These are phyloP conservation scores for Leccinum arenicola DNA, from an alignment of 768 basidiomycete species.

Conservation along the genomic window DNA sequence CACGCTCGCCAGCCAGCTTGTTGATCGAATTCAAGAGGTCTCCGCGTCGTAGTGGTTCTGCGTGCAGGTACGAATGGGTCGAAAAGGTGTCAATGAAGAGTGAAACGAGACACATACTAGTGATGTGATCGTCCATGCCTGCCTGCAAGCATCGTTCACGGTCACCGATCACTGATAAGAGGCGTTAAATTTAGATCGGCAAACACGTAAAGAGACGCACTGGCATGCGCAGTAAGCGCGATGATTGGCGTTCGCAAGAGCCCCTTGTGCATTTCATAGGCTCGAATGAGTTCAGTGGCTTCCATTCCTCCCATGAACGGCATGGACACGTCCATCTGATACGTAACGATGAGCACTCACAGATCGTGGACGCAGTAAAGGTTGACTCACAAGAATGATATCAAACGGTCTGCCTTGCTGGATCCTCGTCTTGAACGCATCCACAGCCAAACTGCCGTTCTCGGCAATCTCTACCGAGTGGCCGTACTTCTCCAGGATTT, in stretches of 20 bases:
- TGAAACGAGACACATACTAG: conserved; percentile 48
- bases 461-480: conserved; percentile 96
- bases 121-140: conserved; percentile 84
- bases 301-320: conserved; percentile 99
- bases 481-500: conserved; percentile 94
- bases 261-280: conserved; percentile 72
- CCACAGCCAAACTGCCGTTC: conserved; percentile 92
- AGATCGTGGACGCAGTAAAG: not conserved
- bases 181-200: conserved; percentile 7
- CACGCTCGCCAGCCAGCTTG: conserved; percentile 70
- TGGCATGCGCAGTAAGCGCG: conserved; percentile 96
- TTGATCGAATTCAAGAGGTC: conserved; percentile 82
- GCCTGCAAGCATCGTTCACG: conserved; percentile 72
- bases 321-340: conserved; percentile 97
- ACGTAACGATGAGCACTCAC: conserved; percentile 3
- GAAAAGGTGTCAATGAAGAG: not conserved
- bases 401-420: conserved; percentile 76
- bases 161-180: conserved; percentile 77
- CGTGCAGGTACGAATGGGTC: not conserved
- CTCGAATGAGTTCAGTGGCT: conserved; percentile 88
- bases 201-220: conserved; percentile 45
- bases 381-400: conserved; percentile 75
- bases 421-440: conserved; percentile 81
- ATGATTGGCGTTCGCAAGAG: conserved; percentile 85
- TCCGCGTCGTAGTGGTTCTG: conserved; percentile 76